Base-by-base conservation (phyloP, 2,329 filamentous ascomycete genomes). In the Fusarium sp. region DNA sequence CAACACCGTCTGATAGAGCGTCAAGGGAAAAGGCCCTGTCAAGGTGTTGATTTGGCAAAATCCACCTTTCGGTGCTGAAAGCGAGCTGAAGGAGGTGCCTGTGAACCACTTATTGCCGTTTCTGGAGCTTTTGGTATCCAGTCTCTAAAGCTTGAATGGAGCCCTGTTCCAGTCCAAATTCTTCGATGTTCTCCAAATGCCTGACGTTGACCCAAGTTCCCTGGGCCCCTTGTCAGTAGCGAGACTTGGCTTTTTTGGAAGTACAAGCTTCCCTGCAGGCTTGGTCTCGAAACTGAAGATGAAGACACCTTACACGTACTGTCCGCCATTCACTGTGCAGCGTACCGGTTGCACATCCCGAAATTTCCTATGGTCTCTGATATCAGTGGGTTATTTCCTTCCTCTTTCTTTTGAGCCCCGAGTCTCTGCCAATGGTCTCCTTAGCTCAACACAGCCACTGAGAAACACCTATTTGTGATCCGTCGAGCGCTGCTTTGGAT, bases 111-210 rank as follows among this genome's bases (percentile, higher is more conserved):
- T 50, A 40, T 71, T 73, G 28, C 69, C 53, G 9, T 49, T 60
- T 62, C 44, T 46, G 52, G 72, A 53, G 53, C 21, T 23, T 49
- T 68, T 52, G 60, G 61, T 59, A 54, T 59, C 71, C 61, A 67
- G 63, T 35, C 53, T 60, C 37, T 28, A 71, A 74, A 73, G 71
- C 71, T 73, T 73, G 71, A 71, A 63, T 28, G 62, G 58, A 54
- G 57, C 52, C 61, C 37, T 70, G 65, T 67, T 62, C 57, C 60
- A 61, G 42, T 70, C 40, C 50, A 42, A 47, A 56, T 67, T 74
- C 53, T 67, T 67, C 33, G 32, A 65, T 44, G 33, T 70, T 67
- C 42, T 59, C 47, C 57, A 67, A 71, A 60, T 74, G 67, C 71
- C 71, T 71, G 71, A 73, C 66, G 32, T 60, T 71, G 67, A 60